phyloP scores from a whole-genome alignment of 1,284 basidiomycete species.

The Bjerkandera adusta region DNA sequence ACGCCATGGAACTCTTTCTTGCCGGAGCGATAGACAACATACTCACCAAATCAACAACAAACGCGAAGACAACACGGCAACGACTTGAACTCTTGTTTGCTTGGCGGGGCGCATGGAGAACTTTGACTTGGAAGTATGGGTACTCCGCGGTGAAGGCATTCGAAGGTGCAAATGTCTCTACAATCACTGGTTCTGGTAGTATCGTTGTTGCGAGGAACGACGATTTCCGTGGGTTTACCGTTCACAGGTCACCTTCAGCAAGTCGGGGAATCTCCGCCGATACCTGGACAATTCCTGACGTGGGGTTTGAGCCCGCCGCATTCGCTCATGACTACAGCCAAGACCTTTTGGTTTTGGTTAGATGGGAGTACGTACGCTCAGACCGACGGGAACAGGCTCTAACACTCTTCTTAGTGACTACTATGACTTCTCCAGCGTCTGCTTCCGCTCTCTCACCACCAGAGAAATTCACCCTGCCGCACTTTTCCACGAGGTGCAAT shows the following conservation, averaged over 20 bases:
- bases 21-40: not conserved
- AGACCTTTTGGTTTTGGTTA: not conserved
- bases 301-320: not conserved
- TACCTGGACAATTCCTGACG: not conserved
- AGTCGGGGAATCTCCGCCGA: not conserved
- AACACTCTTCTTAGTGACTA: not conserved
- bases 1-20: not conserved
- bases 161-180: not conserved
- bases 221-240: not conserved
- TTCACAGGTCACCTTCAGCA: not conserved
- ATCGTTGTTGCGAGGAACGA: too few species aligned
- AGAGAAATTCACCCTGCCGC: not conserved
- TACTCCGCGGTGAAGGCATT: not conserved
- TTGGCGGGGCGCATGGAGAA: not conserved
- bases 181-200: not conserved
- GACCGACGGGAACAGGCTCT: too few species aligned
- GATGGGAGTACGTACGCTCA: not conserved
- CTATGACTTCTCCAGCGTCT: not conserved
- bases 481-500: not conserved
- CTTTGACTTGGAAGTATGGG: not conserved
- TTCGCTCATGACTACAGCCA: not conserved
- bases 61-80: not conserved
- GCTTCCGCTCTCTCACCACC: not conserved
- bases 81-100: not conserved
- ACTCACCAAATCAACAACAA: too few species aligned